These are phyloP conservation scores for Basidioascus undulatus DNA, from an alignment of 768 basidiomycete species.

Conservation along the genomic window DNA sequence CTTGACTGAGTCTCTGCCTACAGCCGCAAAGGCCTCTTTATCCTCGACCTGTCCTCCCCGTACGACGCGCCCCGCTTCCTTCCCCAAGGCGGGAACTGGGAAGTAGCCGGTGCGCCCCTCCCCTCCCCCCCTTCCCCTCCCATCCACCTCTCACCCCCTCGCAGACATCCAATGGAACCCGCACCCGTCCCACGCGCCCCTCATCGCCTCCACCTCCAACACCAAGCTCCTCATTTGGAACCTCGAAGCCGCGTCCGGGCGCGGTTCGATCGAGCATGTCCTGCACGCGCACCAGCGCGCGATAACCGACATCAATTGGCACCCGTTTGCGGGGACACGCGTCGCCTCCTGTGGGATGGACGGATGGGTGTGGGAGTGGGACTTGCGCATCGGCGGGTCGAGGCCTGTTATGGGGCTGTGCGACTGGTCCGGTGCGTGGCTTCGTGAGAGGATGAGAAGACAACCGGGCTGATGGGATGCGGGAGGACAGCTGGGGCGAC, in stretches of 20 bases:
- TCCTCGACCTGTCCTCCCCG: conserved; percentile 77
- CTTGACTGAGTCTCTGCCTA: conserved; percentile 15
- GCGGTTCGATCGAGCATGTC: conserved; percentile 51
- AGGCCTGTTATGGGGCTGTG: conserved; percentile 38
- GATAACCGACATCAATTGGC: conserved; percentile 98
- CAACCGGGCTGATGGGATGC: conserved; percentile 9
- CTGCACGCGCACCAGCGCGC: conserved; percentile 78
- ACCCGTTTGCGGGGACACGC: conserved; percentile 33
- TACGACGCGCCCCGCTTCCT: conserved; percentile 73
- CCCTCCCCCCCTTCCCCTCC: no score
- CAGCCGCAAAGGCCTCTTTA: conserved; percentile 63
- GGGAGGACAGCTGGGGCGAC: conserved; percentile 46
- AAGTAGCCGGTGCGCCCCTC: conserved; percentile 28
- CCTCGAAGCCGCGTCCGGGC: conserved; percentile 23
- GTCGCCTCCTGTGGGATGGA: conserved; percentile 78
- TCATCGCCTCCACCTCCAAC: conserved; percentile 67
- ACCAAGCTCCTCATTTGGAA: conserved; percentile 93
- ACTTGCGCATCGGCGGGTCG: conserved; percentile 36
- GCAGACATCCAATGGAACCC: conserved; percentile 87
- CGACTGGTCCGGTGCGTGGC: conserved; percentile 28
- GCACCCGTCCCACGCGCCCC: conserved; percentile 45
- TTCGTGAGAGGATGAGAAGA: no score
- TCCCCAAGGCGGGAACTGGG: conserved; percentile 90
- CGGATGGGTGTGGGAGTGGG: conserved; percentile 88
- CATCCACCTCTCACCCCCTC: background rate